A percentile compares a stretch with the other conserved stretches of the same genome.
Evolutionary conservation across 2,329 filamentous ascomycete species (phyloP).

Genomic region (Cryphonectria parasitica): DNA sequence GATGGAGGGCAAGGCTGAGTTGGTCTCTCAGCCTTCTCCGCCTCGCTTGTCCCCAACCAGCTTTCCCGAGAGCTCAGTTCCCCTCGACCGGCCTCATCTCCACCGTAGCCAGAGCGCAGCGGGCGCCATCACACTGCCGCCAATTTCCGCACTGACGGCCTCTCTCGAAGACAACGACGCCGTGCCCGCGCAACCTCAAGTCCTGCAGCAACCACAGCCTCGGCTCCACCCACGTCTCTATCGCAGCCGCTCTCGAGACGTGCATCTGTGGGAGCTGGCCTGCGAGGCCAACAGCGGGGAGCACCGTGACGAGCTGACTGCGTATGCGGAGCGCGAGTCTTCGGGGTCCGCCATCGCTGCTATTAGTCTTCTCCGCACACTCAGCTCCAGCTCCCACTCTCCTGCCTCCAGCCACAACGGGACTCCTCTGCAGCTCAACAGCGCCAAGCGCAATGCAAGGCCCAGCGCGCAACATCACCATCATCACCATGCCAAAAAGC

Average conservation of each 20-base stretch:
- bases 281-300: conserved; percentile 78
- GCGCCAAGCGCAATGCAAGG: conserved; percentile 66
- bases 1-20: conserved; percentile 86
- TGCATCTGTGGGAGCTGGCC: conserved; percentile 88
- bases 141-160: conserved; percentile 57
- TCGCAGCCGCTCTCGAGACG: conserved; percentile 81
- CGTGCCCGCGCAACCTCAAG: conserved; percentile 30
- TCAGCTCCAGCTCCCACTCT: conserved; percentile 57
- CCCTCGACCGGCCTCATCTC: conserved; percentile 56
- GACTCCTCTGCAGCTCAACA: conserved; percentile 56
- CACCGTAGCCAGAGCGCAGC: conserved; percentile 74
- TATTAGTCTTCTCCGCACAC: conserved; percentile 79
- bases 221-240: conserved; percentile 57
- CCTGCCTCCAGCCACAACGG: conserved; percentile 31
- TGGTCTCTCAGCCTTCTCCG: conserved; percentile 68
- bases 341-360: conserved; percentile 80
- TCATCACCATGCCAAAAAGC: conserved; percentile 57
- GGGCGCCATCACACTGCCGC: conserved; percentile 59
- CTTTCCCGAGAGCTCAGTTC: conserved; percentile 41
- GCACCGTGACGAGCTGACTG: conserved; percentile 76
- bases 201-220: conserved; percentile 39
- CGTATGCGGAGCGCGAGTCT: conserved; percentile 76
- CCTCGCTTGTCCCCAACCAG: conserved; percentile 45
- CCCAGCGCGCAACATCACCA: conserved; percentile 36
- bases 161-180: conserved; percentile 35